phyloP scores from a whole-genome alignment of 768 basidiomycete genomes.

The Auriscalpium microsporum region DNA sequence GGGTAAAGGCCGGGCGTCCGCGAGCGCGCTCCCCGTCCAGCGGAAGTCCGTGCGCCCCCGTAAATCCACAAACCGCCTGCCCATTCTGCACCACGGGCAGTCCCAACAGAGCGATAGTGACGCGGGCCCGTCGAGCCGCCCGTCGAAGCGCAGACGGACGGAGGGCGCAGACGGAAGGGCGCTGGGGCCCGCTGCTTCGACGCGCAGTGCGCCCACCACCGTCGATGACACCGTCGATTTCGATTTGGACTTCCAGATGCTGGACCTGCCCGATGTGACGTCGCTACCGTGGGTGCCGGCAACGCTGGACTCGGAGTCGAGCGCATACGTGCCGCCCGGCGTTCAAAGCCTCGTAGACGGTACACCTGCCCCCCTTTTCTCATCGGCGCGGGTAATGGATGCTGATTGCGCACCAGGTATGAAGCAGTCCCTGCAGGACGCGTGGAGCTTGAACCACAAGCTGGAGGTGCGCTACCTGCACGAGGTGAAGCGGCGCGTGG shows the following conservation, averaged over 20 bases:
- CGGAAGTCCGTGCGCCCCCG: background rate
- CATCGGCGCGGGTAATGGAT: background rate
- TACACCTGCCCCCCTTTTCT: constrained; percentile 12
- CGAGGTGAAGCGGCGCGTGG: constrained; percentile 25
- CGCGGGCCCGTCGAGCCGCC: background rate
- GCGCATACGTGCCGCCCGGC: constrained; percentile 28
- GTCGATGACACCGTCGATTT: background rate
- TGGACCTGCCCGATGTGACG: constrained; percentile 26
- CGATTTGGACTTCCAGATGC: constrained; percentile 24
- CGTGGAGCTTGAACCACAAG: constrained; percentile 25
- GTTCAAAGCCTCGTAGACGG: constrained; percentile 28
- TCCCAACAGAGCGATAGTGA: background rate
- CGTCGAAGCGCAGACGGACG: background rate
- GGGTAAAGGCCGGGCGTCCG: background rate
- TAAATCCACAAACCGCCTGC: too few species aligned
- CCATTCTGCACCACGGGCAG: background rate
- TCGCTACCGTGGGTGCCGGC: constrained; percentile 25
- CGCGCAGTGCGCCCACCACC: background rate
- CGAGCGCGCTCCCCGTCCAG: background rate
- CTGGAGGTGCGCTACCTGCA: constrained; percentile 25
- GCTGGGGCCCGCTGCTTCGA: background rate
- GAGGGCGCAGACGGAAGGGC: background rate
- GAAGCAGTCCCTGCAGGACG: constrained; percentile 25
- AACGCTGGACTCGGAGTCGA: background rate
- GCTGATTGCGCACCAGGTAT: constrained; percentile 18